Evolutionary conservation across 345 rosid species (phyloP).

Genomic region (Gossypium australe): DNA sequence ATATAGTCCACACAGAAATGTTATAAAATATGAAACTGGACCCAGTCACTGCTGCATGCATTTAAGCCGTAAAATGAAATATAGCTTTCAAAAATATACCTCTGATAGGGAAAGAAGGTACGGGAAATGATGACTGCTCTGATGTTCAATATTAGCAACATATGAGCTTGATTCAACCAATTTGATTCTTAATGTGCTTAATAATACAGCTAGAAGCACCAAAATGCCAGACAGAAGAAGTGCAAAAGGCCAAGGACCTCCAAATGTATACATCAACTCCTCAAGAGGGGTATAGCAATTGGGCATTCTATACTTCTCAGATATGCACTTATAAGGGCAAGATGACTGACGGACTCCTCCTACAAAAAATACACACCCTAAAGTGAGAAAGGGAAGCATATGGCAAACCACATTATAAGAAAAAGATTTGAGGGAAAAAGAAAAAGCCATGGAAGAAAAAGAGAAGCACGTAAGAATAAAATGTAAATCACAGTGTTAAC

Average conservation of each 20-base stretch:
- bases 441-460: slow-evolving; percentile 14
- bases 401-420: neutral
- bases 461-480: neutral
- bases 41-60: slow-evolving; percentile 1
- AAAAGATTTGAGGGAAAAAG: neutral
- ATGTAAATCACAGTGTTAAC: neutral
- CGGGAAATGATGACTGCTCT: slow-evolving; percentile 63
- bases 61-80: slow-evolving; percentile 14
- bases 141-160: slow-evolving; percentile 51
- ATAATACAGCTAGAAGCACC: slow-evolving; percentile 61
- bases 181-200: slow-evolving; percentile 70
- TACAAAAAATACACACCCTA: slow-evolving; percentile 32
- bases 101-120: slow-evolving; percentile 87
- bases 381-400: slow-evolving; percentile 15
- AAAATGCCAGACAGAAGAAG: slow-evolving; percentile 61
- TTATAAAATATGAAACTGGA: slow-evolving; percentile 8
- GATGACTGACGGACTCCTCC: slow-evolving; percentile 66
- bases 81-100: slow-evolving; percentile 36
- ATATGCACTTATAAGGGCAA: slow-evolving; percentile 88
- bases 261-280: slow-evolving; percentile 84
- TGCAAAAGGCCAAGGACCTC: slow-evolving; percentile 86
- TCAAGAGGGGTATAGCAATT: slow-evolving; percentile 95
- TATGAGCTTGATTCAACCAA: slow-evolving; percentile 57
- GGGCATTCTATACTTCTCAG: slow-evolving; percentile 91
- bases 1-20: slow-evolving; percentile 15